Percentiles rank a stretch among this genome's conserved stretches.
phyloP scores from a whole-genome alignment of 169 alveolate species.

The Eimeria praecox region DNA sequence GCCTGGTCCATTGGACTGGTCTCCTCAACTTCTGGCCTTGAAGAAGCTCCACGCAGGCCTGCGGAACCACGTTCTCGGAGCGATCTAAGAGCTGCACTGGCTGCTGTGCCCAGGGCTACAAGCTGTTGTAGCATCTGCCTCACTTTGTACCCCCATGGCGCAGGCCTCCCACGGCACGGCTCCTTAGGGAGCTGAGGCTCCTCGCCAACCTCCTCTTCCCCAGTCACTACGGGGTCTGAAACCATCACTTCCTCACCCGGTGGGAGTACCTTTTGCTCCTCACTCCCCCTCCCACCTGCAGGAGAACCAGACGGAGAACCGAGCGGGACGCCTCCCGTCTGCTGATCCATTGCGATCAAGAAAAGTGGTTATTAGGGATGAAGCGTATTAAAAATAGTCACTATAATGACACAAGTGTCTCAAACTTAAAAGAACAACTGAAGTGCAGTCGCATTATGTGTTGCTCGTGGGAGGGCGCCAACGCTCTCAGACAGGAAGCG shows the following conservation, averaged over 20 bases:
- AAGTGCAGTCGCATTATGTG: neutral
- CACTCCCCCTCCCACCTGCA: neutral
- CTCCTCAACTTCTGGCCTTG: neutral
- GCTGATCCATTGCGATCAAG: neutral
- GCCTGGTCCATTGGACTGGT: constrained; percentile 6
- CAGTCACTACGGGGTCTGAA: neutral
- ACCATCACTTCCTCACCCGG: neutral
- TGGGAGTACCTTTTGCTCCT: neutral
- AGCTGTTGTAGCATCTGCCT: neutral
- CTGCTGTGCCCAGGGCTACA: too few species aligned
- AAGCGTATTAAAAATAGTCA: neutral
- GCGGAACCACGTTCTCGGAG: neutral
- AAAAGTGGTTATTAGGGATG: neutral
- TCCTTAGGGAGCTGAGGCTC: constrained; percentile 42
- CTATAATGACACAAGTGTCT: neutral
- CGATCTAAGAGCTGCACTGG: neutral
- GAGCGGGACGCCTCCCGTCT: neutral
- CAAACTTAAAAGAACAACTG: neutral
- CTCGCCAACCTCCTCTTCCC: neutral
- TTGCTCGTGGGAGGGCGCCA: neutral
- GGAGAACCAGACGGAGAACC: neutral
- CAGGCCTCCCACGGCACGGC: constrained; percentile 46
- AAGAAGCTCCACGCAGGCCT: neutral
- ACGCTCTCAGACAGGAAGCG: neutral
- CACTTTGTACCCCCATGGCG: neutral